phyloP scores from a whole-genome alignment of 305 asterid genomes.

The Fraxinus latifolia region DNA sequence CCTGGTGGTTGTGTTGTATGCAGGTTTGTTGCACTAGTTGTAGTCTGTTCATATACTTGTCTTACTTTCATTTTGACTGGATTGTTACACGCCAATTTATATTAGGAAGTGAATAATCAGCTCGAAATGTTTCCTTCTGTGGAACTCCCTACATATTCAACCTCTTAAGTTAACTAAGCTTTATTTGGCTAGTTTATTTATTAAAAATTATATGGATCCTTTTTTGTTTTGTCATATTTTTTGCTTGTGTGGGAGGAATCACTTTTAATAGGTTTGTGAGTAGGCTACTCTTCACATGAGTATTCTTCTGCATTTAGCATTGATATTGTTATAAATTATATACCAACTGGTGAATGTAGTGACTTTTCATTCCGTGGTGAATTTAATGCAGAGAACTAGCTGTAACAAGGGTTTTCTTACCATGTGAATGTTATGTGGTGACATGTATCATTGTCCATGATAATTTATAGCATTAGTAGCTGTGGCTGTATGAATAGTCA shows the following conservation, averaged over 20 bases:
- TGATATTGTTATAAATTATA: background rate
- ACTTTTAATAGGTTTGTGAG: background rate
- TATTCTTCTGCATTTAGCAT: background rate
- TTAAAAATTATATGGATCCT: background rate
- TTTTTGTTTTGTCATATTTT: background rate
- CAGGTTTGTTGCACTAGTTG: conserved; percentile 57
- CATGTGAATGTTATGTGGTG: background rate
- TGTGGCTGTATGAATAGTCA: background rate
- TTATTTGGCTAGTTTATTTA: background rate
- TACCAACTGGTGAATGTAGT: background rate
- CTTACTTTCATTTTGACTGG: background rate
- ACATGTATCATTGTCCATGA: background rate
- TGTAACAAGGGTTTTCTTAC: background rate
- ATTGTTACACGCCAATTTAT: background rate
- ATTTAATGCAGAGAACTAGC: background rate
- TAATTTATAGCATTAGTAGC: background rate
- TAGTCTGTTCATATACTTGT: conserved; percentile 1
- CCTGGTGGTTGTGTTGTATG: conserved; percentile 95
- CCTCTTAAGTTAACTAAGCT: background rate
- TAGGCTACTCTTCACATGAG: background rate
- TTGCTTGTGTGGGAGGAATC: background rate
- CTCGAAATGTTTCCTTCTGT: background rate
- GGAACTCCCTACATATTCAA: background rate
- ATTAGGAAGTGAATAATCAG: conserved; percentile 1
- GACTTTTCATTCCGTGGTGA: background rate